phyloP scores from a whole-genome alignment of 2,329 filamentous ascomycete genomes.

The Talaromyces sp. region DNA sequence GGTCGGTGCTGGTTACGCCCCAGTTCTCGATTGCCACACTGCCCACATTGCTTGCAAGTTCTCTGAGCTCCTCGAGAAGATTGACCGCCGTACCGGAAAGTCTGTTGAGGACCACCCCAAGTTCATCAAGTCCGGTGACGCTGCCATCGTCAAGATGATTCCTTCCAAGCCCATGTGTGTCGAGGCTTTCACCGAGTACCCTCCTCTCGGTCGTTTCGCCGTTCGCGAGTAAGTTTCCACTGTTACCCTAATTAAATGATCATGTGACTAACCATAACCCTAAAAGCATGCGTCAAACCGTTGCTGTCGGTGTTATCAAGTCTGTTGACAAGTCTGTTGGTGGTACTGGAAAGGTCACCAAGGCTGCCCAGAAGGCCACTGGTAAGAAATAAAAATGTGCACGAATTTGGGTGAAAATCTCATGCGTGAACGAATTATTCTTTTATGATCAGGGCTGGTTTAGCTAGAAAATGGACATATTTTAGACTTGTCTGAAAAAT shows the following conservation, averaged over 20 bases:
- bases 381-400: conserved; percentile 62
- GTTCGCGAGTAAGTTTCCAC: conserved; percentile 67
- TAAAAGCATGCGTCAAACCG: conserved; percentile 59
- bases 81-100: conserved; percentile 99
- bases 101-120: conserved; percentile 86
- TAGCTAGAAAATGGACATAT: conserved; percentile 11
- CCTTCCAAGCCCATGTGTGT: conserved; percentile 99
- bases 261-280: too few relatives aligned
- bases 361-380: conserved; percentile 63
- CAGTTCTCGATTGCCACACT: conserved; percentile 99
- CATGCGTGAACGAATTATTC: conserved; percentile 4
- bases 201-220: conserved; percentile 98
- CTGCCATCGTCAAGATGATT: conserved; percentile 99
- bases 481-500: conserved; percentile 14
- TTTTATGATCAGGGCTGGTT: conserved; percentile 8
- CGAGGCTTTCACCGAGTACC: conserved; percentile 99
- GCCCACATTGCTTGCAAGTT: conserved; percentile 99
- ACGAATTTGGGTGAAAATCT: conserved; percentile 1
- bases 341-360: conserved; percentile 58
- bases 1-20: conserved; percentile 98
- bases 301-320: conserved; percentile 95
- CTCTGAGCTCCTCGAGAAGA: conserved; percentile 98
- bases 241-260: too few relatives aligned
- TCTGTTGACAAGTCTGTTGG: conserved; percentile 64
- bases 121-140: conserved; percentile 99